Conservation (phyloP, 2,329 filamentous ascomycete species). For the Apiospora hydei region DNA sequence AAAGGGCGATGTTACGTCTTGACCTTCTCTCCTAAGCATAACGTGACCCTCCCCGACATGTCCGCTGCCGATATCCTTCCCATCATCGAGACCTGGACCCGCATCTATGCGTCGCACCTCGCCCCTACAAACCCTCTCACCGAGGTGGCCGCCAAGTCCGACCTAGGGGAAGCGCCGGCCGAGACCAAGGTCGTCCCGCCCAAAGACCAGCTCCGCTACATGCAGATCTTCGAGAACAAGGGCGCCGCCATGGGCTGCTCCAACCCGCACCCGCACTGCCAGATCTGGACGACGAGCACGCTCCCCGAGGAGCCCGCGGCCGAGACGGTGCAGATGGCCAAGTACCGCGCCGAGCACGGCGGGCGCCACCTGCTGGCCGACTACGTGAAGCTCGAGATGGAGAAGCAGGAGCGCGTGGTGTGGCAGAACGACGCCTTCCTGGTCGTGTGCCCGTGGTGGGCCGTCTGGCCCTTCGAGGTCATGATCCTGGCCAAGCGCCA, state of each 20-base stretch:
- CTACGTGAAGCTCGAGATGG: conserved; percentile 83
- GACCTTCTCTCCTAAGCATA: conserved; percentile 90
- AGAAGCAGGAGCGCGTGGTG: conserved; percentile 84
- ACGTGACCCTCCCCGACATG: conserved; percentile 93
- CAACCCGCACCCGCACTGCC: conserved; percentile 96
- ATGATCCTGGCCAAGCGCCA: conserved; percentile 87
- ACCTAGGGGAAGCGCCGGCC: conserved; percentile 47
- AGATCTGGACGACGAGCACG: conserved; percentile 93
- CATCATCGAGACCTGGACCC: conserved; percentile 89
- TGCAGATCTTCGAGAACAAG: conserved; percentile 99
- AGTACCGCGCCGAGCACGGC: conserved; percentile 76
- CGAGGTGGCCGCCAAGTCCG: conserved; percentile 46
- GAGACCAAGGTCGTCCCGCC: conserved; percentile 57
- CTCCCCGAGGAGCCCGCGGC: conserved; percentile 87
- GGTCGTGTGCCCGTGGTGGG: conserved; percentile 96
- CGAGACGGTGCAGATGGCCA: conserved; percentile 79
- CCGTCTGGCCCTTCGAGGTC: conserved; percentile 95
- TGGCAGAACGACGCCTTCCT: conserved; percentile 88
- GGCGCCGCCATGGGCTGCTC: conserved; percentile 98
- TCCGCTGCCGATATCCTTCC: conserved; percentile 77
- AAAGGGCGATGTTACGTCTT: conserved; percentile 97
- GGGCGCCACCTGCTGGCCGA: conserved; percentile 83
- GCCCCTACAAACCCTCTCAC: conserved; percentile 73
- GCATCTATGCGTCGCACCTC: conserved; percentile 84
- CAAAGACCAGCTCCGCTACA: conserved; percentile 85